These are phyloP conservation scores for Blastobotrys arbuscula DNA, from an alignment of 1,139 yeast species.

Conservation along the genomic window DNA sequence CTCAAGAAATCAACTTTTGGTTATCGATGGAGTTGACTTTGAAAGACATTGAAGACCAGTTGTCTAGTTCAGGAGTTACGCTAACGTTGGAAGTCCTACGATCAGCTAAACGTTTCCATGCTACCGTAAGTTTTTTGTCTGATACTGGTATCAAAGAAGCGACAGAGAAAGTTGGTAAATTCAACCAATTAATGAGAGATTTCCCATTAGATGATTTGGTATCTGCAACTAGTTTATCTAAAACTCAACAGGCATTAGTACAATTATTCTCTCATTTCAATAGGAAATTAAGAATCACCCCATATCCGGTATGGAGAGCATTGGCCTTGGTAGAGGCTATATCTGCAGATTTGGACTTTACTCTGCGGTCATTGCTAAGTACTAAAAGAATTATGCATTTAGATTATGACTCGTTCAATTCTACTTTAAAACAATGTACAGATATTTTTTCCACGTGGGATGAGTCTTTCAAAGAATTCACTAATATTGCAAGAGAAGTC, in stretches of 20 bases:
- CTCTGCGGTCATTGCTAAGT: conserved; percentile 21
- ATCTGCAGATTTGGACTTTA: conserved; percentile 36
- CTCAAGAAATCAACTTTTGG: conserved; percentile 81
- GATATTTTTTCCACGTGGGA: conserved; percentile 45
- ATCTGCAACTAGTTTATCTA: conserved; percentile 44
- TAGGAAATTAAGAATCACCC: conserved; percentile 49
- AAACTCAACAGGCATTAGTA: conserved; percentile 44
- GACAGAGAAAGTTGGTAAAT: conserved; percentile 45
- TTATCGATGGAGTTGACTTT: conserved; percentile 62
- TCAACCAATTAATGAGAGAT: conserved; percentile 61
- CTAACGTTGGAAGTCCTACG: conserved; percentile 59
- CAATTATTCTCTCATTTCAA: conserved; percentile 58
- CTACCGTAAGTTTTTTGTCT: conserved; percentile 64
- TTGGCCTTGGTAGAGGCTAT: conserved; percentile 60
- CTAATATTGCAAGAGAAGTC: conserved; percentile 62
- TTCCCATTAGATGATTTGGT: conserved; percentile 61
- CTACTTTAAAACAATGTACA: conserved; percentile 25
- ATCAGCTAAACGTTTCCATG: conserved; percentile 72
- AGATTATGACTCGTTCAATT: conserved; percentile 34
- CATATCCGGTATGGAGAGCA: conserved; percentile 64
- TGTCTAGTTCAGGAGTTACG: conserved; percentile 48
- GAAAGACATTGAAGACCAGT: conserved; percentile 51
- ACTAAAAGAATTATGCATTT: conserved; percentile 36
- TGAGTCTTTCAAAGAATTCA: conserved; percentile 49
- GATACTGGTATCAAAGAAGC: conserved; percentile 68